phyloP scores from a whole-genome alignment of 1,284 basidiomycete genomes.

The Bjerkandera adusta region DNA sequence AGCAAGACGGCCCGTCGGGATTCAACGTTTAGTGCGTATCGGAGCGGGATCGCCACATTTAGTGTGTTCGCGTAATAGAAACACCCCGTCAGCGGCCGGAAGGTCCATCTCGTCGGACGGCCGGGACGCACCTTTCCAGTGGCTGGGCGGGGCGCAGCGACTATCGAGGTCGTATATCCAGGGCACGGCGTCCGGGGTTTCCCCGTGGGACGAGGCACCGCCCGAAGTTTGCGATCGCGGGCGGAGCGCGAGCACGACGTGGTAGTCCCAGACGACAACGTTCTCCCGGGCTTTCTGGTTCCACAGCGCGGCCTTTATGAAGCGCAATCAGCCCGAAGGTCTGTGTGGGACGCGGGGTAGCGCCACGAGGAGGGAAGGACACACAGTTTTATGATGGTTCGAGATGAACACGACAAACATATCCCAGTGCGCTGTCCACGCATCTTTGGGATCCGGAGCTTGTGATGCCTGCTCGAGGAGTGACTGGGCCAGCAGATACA shows the following conservation, averaged over 20 bases:
- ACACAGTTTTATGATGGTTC: conserved; percentile 55
- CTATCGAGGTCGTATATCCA: conserved; percentile 74
- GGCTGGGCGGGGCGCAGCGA: conserved; percentile 45
- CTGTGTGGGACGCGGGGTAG: conserved; percentile 1
- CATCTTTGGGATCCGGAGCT: conserved; percentile 3
- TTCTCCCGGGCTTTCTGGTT: conserved; percentile 45
- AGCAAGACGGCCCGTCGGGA: not conserved
- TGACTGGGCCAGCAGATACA: conserved; percentile 53
- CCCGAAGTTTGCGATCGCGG: too few species aligned
- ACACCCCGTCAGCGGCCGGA: not conserved
- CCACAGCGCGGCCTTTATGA: conserved; percentile 63
- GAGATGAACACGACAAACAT: conserved; percentile 64
- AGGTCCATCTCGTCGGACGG: too few species aligned
- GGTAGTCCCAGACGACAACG: conserved; percentile 74
- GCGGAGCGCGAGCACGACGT: conserved; percentile 59
- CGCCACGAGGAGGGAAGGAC: conserved; percentile 18
- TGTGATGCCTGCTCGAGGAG: not conserved
- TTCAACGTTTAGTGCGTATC: not conserved
- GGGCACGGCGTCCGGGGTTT: conserved; percentile 14
- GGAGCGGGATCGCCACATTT: conserved; percentile 1
- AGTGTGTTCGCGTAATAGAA: too few species aligned
- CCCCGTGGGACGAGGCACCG: conserved; percentile 2
- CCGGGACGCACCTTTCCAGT: conserved; percentile 40
- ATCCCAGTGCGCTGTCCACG: conserved; percentile 40
- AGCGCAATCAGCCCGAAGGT: conserved; percentile 1